Evolutionary conservation across 139 green algal genomes (phyloP).

Genomic region (Chlorella sp.): DNA sequence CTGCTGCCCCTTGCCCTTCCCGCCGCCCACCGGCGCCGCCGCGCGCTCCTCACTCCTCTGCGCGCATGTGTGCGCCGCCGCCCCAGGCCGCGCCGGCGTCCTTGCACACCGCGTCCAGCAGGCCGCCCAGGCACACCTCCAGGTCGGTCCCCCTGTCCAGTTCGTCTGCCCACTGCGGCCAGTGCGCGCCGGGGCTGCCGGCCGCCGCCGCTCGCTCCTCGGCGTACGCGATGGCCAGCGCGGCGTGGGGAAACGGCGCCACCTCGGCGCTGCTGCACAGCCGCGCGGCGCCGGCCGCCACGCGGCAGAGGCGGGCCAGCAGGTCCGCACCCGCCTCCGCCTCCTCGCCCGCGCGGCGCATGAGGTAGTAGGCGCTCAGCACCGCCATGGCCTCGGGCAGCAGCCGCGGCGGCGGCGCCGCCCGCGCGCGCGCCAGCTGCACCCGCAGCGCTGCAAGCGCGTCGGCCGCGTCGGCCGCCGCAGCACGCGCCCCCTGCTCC

Average conservation of each 20-base stretch:
- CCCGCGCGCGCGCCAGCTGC: background rate
- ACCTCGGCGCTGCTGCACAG: conserved; percentile 17
- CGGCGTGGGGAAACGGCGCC: conserved; percentile 29
- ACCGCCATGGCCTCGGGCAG: conserved; percentile 11
- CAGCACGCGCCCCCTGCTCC: background rate
- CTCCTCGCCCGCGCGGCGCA: background rate
- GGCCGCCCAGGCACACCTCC: conserved; percentile 15
- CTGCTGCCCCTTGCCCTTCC: too few species aligned
- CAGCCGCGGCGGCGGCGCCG: conserved; percentile 16
- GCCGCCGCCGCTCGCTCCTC: conserved; percentile 17
- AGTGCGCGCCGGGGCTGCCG: background rate
- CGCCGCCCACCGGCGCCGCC: too few species aligned
- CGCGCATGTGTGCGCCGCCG: too few species aligned
- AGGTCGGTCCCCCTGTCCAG: conserved; percentile 13
- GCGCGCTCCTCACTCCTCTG: too few species aligned
- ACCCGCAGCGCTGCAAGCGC: conserved; percentile 1
- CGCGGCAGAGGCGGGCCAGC: conserved; percentile 26
- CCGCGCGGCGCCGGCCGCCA: conserved; percentile 31
- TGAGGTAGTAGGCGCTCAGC: conserved; percentile 29
- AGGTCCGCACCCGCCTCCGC: background rate
- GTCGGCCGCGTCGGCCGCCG: background rate
- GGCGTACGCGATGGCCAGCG: conserved; percentile 22
- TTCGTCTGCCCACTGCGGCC: conserved; percentile 10
- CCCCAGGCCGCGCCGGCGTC: background rate
- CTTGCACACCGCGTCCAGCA: background rate